Conservation (phyloP, 75 land plant species). For the Larix kaempferi region DNA sequence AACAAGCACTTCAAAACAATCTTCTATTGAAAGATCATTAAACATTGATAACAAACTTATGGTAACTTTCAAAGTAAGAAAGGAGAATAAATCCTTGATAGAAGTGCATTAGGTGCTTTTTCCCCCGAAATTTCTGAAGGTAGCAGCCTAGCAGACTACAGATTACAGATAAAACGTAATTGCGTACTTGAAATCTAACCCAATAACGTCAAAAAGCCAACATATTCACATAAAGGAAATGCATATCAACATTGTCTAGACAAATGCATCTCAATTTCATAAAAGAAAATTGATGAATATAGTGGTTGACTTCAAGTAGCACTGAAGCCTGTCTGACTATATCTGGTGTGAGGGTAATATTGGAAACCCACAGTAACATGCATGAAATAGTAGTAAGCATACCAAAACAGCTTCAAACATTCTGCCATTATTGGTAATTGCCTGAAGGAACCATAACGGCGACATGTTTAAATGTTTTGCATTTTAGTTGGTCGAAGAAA, state of each 20-base stretch:
- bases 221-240: too few relatives aligned
- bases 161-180: background rate
- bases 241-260: background rate
- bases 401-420: background rate
- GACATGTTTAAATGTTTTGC: background rate
- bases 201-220: too few relatives aligned
- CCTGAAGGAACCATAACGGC: too few relatives aligned
- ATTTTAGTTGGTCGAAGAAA: background rate
- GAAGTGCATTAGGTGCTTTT: too few relatives aligned
- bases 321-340: background rate
- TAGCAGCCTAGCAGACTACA: too few relatives aligned
- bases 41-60: too few relatives aligned
- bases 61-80: too few relatives aligned
- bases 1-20: too few relatives aligned
- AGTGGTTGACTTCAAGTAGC: background rate
- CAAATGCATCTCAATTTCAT: background rate
- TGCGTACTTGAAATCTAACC: background rate
- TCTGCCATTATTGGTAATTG: too few relatives aligned
- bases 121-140: too few relatives aligned
- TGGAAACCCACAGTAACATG: background rate
- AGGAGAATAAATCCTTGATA: too few relatives aligned
- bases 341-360: background rate
- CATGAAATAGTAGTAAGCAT: background rate
- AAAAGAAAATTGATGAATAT: background rate
- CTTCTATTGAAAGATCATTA: too few relatives aligned